Conservation (phyloP, 331 rosid genomes). For the Pyrus hybrid region DNA sequence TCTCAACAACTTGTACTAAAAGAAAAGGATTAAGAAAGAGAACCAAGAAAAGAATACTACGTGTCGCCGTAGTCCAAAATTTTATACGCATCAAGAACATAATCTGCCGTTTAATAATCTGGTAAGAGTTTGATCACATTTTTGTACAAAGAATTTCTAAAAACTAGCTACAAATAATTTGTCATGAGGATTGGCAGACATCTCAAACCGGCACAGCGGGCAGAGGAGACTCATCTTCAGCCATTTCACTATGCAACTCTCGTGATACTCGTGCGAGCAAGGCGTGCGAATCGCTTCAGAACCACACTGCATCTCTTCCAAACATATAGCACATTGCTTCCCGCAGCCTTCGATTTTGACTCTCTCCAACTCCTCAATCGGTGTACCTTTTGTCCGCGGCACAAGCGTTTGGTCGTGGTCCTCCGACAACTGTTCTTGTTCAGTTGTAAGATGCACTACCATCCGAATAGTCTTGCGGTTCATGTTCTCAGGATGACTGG, state of each 20-base stretch:
- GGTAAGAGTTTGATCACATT: neutral
- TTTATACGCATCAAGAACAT: neutral
- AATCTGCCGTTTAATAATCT: no score
- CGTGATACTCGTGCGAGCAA: slow-evolving; percentile 20
- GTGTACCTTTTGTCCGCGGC: neutral
- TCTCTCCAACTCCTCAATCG: slow-evolving; percentile 2
- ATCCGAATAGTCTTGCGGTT: slow-evolving; percentile 8
- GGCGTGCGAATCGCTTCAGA: slow-evolving; percentile 12
- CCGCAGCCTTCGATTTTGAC: neutral
- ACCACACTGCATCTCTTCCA: slow-evolving; percentile 5
- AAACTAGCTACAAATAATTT: neutral
- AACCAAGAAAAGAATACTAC: no score
- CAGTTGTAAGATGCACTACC: neutral
- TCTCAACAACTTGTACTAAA: neutral
- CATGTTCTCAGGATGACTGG: neutral
- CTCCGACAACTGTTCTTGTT: neutral
- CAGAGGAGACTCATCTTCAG: slow-evolving; percentile 9
- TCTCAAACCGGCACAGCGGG: slow-evolving; percentile 19
- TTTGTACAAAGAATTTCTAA: neutral
- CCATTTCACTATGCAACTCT: slow-evolving; percentile 16
- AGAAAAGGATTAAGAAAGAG: neutral
- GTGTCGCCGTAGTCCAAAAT: no score
- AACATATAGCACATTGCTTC: slow-evolving; percentile 11
- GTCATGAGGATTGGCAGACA: neutral
- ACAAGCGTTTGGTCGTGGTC: neutral